Evolutionary conservation across 2,329 filamentous ascomycete genomes (phyloP).

Genomic region (Pseudogymnoascus sp.): DNA sequence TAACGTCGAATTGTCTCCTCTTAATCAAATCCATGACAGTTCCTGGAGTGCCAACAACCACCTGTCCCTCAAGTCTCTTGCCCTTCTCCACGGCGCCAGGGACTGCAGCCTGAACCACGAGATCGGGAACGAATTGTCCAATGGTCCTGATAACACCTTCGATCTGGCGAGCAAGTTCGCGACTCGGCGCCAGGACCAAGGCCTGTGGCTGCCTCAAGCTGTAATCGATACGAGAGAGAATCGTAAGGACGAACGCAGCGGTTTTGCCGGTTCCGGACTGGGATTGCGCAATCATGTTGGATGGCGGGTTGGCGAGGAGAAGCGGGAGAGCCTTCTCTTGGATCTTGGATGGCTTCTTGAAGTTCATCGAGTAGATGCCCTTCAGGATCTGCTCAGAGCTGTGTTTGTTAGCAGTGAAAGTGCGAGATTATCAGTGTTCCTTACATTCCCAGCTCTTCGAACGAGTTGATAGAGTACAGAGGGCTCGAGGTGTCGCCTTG

Average conservation of each 20-base stretch:
- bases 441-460: slow-evolving; percentile 80
- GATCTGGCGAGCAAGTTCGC: slow-evolving; percentile 92
- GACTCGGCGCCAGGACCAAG: slow-evolving; percentile 80
- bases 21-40: slow-evolving; percentile 85
- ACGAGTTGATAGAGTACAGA: slow-evolving; percentile 74
- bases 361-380: slow-evolving; percentile 74
- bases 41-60: slow-evolving; percentile 89
- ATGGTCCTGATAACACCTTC: slow-evolving; percentile 76
- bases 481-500: slow-evolving; percentile 82
- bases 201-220: slow-evolving; percentile 68
- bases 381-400: slow-evolving; percentile 61
- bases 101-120: slow-evolving; percentile 75
- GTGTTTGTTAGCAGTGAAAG: slow-evolving; percentile 16
- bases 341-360: slow-evolving; percentile 94
- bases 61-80: slow-evolving; percentile 62
- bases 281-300: slow-evolving; percentile 96
- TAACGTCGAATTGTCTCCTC: slow-evolving; percentile 64
- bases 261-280: slow-evolving; percentile 98
- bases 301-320: slow-evolving; percentile 76
- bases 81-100: slow-evolving; percentile 67
- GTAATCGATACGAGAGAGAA: slow-evolving; percentile 79
- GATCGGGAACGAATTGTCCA: slow-evolving; percentile 71
- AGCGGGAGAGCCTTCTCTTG: slow-evolving; percentile 91
- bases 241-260: slow-evolving; percentile 88
- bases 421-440: slow-evolving; percentile 29